phyloP scores from a whole-genome alignment of 257 asterid genomes.

The Solanum chilense region DNA sequence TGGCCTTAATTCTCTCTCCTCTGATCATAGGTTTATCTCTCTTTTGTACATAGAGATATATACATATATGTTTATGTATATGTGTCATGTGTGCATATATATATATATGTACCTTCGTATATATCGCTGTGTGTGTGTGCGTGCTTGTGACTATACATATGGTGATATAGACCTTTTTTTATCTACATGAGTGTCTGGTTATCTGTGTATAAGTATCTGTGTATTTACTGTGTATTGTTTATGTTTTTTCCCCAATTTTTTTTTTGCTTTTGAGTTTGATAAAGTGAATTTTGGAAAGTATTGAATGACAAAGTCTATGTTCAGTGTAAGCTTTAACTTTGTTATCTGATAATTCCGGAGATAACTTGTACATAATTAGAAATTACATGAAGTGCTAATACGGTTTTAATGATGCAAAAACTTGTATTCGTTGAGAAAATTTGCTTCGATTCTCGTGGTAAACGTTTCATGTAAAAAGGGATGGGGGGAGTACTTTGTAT shows the following conservation, averaged over 20 bases:
- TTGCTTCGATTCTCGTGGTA: background rate
- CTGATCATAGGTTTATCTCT: conserved; percentile 19
- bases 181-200: background rate
- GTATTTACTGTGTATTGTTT: background rate
- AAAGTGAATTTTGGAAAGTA: background rate
- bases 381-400: background rate
- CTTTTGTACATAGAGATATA: background rate
- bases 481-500: background rate
- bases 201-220: background rate
- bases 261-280: background rate
- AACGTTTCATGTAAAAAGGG: background rate
- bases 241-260: background rate
- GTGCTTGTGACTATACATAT: background rate
- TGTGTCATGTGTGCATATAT: background rate
- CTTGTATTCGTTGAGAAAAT: background rate
- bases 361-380: background rate
- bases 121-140: background rate
- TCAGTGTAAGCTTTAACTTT: background rate
- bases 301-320: background rate
- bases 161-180: background rate
- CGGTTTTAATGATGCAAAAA: background rate
- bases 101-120: background rate
- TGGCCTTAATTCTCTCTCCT: background rate
- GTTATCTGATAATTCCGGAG: background rate
- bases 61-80: background rate